Evolutionary conservation across 345 rosid genomes (phyloP).

Genomic region (Eucalyptus marginata): DNA sequence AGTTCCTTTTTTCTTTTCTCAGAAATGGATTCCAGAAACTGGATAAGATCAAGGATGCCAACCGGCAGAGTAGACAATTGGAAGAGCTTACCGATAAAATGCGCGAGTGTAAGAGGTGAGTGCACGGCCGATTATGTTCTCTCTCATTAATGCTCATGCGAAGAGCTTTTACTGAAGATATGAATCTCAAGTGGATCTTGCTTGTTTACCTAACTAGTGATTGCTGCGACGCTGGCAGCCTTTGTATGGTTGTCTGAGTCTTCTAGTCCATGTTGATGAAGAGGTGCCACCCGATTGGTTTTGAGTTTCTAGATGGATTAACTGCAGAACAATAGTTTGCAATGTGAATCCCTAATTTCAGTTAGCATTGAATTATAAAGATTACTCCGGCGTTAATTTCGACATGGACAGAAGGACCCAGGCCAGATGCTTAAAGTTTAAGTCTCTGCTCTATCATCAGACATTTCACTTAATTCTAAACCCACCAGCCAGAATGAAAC

Average conservation of each 20-base stretch:
- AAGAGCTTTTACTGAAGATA: not conserved
- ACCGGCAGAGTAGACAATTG: slow-evolving; percentile 83
- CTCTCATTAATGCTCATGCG: not conserved
- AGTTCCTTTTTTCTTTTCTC: not conserved
- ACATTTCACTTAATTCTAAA: not conserved
- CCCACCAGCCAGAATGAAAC: not conserved
- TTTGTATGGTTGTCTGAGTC: not conserved
- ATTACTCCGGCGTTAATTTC: not conserved
- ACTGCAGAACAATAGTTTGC: not conserved
- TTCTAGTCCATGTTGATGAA: not conserved
- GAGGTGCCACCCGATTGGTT: not conserved
- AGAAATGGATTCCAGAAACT: slow-evolving; percentile 96
- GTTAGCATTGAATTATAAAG: not conserved
- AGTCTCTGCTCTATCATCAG: not conserved
- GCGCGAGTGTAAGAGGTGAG: slow-evolving; percentile 91
- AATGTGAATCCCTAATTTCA: not conserved
- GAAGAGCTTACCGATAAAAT: slow-evolving; percentile 93
- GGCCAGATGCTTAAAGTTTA: not conserved
- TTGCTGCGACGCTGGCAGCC: not conserved
- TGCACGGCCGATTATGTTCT: not conserved
- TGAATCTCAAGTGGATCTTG: not conserved
- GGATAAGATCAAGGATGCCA: slow-evolving; percentile 91
- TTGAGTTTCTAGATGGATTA: not conserved
- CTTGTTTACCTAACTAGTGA: not conserved
- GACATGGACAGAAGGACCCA: not conserved